A percentile compares a stretch with the other conserved stretches of the same genome.
Conservation (phyloP, 208 protist genomes). For the Trichomonas vaginalis region DNA sequence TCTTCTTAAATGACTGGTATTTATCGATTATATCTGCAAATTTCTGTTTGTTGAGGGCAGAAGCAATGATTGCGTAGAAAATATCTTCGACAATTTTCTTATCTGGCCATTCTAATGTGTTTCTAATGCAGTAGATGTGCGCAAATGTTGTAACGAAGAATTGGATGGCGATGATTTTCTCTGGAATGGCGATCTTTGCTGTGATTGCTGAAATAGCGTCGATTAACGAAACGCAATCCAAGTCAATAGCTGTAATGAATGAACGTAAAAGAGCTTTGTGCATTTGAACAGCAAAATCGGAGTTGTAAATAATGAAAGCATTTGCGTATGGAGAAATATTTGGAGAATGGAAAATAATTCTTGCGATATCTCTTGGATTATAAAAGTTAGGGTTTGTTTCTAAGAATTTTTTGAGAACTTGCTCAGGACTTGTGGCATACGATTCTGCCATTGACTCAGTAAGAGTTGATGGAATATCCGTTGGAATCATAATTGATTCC, state of each 20-base stretch:
- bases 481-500: background rate
- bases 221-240: background rate
- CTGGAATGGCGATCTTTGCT: background rate
- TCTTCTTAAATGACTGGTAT: background rate
- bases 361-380: background rate
- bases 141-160: background rate
- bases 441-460: background rate
- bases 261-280: background rate
- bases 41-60: background rate
- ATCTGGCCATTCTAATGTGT: background rate
- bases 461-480: background rate
- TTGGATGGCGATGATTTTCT: background rate
- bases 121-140: background rate
- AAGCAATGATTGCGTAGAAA: background rate
- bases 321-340: background rate
- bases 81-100: background rate
- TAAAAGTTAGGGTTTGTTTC: background rate
- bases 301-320: background rate
- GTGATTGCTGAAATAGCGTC: background rate
- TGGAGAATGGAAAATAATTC: background rate
- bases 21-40: background rate
- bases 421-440: background rate
- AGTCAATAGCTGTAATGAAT: background rate
- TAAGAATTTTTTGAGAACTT: background rate
- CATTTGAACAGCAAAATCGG: background rate